phyloP scores from a whole-genome alignment of 2,329 filamentous ascomycete species.

The Scytalidium sp. region DNA sequence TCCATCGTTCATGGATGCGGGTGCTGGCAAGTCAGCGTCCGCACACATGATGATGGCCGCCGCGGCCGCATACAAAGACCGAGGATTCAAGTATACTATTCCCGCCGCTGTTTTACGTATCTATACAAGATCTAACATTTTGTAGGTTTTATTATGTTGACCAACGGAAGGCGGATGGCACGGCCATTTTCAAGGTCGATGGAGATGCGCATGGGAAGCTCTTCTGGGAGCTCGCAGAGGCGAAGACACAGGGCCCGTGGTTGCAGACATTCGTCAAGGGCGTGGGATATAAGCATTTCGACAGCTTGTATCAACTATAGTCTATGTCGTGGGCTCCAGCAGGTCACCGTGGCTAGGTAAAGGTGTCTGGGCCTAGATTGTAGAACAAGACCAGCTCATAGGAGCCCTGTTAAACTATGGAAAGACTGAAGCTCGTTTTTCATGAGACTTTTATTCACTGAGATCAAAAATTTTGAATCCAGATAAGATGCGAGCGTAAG shows the following conservation, averaged over 20 bases:
- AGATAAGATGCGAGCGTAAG: no score
- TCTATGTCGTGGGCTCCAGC: no score
- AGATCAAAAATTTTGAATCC: no score
- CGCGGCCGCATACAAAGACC: constrained; percentile 30
- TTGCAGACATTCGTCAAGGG: constrained; percentile 39
- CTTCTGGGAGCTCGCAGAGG: constrained; percentile 35
- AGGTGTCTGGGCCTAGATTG: no score
- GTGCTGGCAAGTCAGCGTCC: constrained; percentile 37
- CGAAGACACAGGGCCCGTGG: constrained; percentile 39
- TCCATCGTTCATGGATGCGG: constrained; percentile 29
- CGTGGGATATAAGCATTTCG: constrained; percentile 34
- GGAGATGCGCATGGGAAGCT: constrained; percentile 37
- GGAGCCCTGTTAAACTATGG: no score
- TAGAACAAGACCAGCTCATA: no score
- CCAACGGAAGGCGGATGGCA: constrained; percentile 41
- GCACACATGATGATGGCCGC: constrained; percentile 31
- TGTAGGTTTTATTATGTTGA: constrained; percentile 48
- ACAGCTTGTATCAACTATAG: no score
- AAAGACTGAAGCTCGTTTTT: no score
- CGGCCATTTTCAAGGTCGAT: constrained; percentile 26
- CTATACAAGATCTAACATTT: background rate
- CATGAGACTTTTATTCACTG: no score
- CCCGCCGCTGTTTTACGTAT: background rate
- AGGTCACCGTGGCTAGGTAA: no score
- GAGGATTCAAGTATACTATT: constrained; percentile 31